Percentiles rank a stretch among this genome's conserved stretches.
Evolutionary conservation across 495 filamentous ascomycete genomes (phyloP).

Genomic region (Jackrogersella minutella): DNA sequence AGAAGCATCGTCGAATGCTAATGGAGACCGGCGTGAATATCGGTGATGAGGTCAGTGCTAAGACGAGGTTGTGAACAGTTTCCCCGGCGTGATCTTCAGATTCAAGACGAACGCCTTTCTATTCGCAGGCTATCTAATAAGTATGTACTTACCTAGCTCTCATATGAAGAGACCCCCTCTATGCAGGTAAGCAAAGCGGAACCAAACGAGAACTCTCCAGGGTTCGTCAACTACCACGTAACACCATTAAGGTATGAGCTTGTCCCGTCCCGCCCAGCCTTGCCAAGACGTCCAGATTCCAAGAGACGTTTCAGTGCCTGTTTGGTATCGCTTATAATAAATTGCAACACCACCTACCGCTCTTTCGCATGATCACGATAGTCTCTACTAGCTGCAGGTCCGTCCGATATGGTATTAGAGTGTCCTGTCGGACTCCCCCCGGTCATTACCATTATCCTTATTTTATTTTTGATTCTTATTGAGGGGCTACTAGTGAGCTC

Average conservation of each 20-base stretch:
- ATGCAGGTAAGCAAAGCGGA: slow-evolving; percentile 37
- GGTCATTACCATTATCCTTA: slow-evolving; percentile 17
- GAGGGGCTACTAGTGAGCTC: slow-evolving; percentile 17
- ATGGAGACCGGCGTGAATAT: slow-evolving; percentile 15
- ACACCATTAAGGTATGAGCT: slow-evolving; percentile 28
- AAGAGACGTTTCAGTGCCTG: slow-evolving; percentile 39
- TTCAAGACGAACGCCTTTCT: slow-evolving; percentile 31
- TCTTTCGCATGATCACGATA: slow-evolving; percentile 29
- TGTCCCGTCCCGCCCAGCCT: slow-evolving; percentile 33
- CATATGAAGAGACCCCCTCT: slow-evolving; percentile 15
- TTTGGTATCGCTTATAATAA: slow-evolving; percentile 18
- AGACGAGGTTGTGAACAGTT: slow-evolving; percentile 6
- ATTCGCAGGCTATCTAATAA: slow-evolving; percentile 31
- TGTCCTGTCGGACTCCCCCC: slow-evolving; percentile 24
- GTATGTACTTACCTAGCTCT: slow-evolving; percentile 1
- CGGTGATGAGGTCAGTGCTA: slow-evolving; percentile 19
- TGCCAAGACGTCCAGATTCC: slow-evolving; percentile 40
- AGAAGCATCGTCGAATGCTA: slow-evolving; percentile 17
- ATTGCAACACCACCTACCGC: slow-evolving; percentile 36
- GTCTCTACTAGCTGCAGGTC: slow-evolving; percentile 15
- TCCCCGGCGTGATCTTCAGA: slow-evolving; percentile 36
- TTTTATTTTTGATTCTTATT: slow-evolving; percentile 32
- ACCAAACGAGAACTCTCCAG: slow-evolving; percentile 21
- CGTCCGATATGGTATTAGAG: slow-evolving; percentile 24
- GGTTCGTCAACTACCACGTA: slow-evolving; percentile 29